Evolutionary conservation across 148 eudicot genomes (phyloP), one percentile per base, ranked within the genome.

Genomic region (Cornus kousa): DNA sequence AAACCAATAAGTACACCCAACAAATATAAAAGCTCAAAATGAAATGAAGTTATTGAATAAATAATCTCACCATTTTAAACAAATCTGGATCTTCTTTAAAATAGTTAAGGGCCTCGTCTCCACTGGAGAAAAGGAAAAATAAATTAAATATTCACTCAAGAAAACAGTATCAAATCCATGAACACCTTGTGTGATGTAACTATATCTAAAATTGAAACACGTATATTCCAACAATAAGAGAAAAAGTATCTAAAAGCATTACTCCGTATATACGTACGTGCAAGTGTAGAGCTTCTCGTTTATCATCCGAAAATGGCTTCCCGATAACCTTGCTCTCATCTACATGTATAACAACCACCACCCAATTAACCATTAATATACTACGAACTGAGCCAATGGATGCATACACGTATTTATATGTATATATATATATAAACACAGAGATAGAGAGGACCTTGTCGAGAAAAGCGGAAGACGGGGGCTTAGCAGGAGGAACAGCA

Each of bases 231-330:
- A 10, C 0, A 68, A 68, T 35, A 77, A 40, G n/a, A 31, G 71
- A 65, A 65, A 8, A 13, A 31, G 5, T 19, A 65, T 9, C 28
- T 28, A 28, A 28, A 28, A 67, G 28, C 40, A 13, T 10, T 19
- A n/a, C n/a, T n/a, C n/a, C n/a, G n/a, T n/a, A 73, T 28, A 55
- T 76, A 73, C 77, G 55, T 84, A 95, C 98, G 90, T 86, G 94
- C 96, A 95, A 85, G 98, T 95, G 83, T 95, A 95, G 67, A 95
- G 98, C 88, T 91, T 95, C 89, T 95, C 98, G 76, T 95, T 95
- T 43, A 95, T 84, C 98, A 95, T 95, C 77, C 98, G 88, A 71
- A 95, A 95, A 84, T 93, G 95, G 7, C 98, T 96, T 60, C 96
- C 98, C 5, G 98, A 82, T 79, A 95, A 80, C 85, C 86, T 91